Conservation (phyloP, 164 flowering plant species). For the Euptelea pleiosperma region DNA sequence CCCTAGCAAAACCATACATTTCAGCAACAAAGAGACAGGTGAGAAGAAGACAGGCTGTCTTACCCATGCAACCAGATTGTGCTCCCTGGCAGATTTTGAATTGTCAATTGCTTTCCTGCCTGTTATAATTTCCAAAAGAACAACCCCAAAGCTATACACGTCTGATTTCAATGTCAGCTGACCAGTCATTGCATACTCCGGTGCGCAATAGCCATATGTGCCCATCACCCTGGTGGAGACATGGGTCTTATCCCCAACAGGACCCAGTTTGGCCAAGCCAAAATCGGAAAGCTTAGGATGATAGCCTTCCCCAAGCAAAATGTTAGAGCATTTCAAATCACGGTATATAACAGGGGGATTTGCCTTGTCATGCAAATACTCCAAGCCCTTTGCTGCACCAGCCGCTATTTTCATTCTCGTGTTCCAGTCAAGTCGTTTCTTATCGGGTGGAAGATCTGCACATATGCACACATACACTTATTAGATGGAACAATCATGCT, state of each 20-base stretch:
- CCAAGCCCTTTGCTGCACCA: slow-evolving; percentile 79
- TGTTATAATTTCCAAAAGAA: slow-evolving; percentile 76
- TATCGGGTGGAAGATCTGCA: slow-evolving; percentile 47
- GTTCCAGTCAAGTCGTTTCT: slow-evolving; percentile 70
- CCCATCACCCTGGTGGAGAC: slow-evolving; percentile 94
- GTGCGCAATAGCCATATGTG: slow-evolving; percentile 88
- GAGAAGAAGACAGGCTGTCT: slow-evolving; percentile 20
- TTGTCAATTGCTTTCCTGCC: slow-evolving; percentile 83
- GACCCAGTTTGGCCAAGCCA: slow-evolving; percentile 91
- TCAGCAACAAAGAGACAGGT: background rate
- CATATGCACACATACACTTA: background rate
- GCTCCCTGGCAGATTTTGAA: slow-evolving; percentile 43
- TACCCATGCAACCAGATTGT: slow-evolving; percentile 86
- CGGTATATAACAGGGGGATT: slow-evolving; percentile 82
- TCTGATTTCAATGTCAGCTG: slow-evolving; percentile 82
- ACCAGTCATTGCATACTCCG: slow-evolving; percentile 92
- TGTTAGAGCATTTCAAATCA: slow-evolving; percentile 88
- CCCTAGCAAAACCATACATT: background rate
- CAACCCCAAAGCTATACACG: slow-evolving; percentile 90
- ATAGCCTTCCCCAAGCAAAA: slow-evolving; percentile 76
- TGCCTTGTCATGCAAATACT: slow-evolving; percentile 72
- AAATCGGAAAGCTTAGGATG: slow-evolving; percentile 83
- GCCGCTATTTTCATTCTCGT: slow-evolving; percentile 81
- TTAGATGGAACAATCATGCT: background rate
- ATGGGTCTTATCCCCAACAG: slow-evolving; percentile 77